phyloP scores from a whole-genome alignment of 345 rosid species.

The Eutrema heterophyllum region DNA sequence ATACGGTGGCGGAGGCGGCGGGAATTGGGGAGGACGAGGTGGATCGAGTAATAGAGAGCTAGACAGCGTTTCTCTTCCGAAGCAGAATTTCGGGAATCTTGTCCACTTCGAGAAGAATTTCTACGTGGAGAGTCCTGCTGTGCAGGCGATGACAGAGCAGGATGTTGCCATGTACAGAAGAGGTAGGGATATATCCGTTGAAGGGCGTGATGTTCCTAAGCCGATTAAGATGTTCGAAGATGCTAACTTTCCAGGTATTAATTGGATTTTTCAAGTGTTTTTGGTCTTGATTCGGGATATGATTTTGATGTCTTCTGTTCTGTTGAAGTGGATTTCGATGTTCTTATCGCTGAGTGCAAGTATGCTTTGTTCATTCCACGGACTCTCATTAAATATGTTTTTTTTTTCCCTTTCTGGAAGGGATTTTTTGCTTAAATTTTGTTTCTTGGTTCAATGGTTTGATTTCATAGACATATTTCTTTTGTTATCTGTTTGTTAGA shows the following conservation, averaged over 20 bases:
- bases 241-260: conserved; percentile 82
- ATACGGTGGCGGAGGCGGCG: conserved; percentile 29
- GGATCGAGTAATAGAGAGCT: conserved; percentile 54
- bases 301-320: background rate
- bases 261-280: background rate
- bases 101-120: conserved; percentile 89
- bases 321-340: background rate
- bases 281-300: background rate
- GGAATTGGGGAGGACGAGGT: conserved; percentile 44
- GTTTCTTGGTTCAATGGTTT: background rate
- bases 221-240: conserved; percentile 71
- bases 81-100: conserved; percentile 66
- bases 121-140: conserved; percentile 60
- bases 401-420: background rate
- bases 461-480: background rate
- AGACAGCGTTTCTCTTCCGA: conserved; percentile 60
- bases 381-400: background rate
- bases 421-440: background rate
- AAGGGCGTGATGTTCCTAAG: conserved; percentile 83
- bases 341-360: background rate
- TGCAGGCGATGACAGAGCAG: conserved; percentile 65
- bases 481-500: conserved; percentile 31
- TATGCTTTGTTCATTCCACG: background rate
- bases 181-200: conserved; percentile 62
- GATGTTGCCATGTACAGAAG: conserved; percentile 58